Percentiles rank a stretch among this genome's conserved stretches.
Conservation (phyloP, 371 early-diverging fungal genomes). For the Mucor ambiguus region DNA sequence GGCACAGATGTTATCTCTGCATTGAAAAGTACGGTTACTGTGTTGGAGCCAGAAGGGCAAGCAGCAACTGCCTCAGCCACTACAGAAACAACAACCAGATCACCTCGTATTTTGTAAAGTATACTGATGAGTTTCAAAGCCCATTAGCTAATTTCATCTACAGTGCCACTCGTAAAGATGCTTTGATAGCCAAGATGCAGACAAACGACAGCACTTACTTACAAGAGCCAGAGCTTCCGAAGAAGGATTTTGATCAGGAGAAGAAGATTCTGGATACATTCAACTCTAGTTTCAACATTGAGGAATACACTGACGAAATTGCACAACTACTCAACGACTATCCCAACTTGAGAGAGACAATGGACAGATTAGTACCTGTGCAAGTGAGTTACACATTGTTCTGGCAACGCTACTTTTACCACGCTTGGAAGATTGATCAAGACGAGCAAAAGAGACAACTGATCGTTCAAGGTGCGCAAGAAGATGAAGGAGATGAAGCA, state of each 20-base stretch:
- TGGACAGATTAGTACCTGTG: constrained; percentile 53
- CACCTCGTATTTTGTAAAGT: constrained; percentile 37
- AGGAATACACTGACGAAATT: constrained; percentile 50
- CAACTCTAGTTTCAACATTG: constrained; percentile 35
- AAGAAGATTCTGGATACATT: constrained; percentile 38
- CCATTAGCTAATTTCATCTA: background rate
- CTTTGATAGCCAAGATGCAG: constrained; percentile 43
- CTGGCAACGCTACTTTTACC: constrained; percentile 55
- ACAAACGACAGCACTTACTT: constrained; percentile 37
- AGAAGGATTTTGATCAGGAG: constrained; percentile 21
- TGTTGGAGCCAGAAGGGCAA: constrained; percentile 37
- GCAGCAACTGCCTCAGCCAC: constrained; percentile 19
- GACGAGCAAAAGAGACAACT: constrained; percentile 49
- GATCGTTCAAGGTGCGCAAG: constrained; percentile 33
- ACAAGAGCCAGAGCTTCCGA: constrained; percentile 23
- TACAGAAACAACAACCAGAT: constrained; percentile 7
- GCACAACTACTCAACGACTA: constrained; percentile 38
- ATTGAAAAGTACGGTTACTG: constrained; percentile 40
- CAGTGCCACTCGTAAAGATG: constrained; percentile 51
- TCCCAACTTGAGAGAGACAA: constrained; percentile 43
- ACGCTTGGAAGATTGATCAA: constrained; percentile 47
- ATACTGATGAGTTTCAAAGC: background rate
- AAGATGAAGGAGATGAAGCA: constrained; percentile 28
- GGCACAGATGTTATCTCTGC: constrained; percentile 45
- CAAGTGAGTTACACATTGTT: constrained; percentile 47